phyloP scores from a whole-genome alignment of 1,284 basidiomycete species.

The Irpex rosettiformis region DNA sequence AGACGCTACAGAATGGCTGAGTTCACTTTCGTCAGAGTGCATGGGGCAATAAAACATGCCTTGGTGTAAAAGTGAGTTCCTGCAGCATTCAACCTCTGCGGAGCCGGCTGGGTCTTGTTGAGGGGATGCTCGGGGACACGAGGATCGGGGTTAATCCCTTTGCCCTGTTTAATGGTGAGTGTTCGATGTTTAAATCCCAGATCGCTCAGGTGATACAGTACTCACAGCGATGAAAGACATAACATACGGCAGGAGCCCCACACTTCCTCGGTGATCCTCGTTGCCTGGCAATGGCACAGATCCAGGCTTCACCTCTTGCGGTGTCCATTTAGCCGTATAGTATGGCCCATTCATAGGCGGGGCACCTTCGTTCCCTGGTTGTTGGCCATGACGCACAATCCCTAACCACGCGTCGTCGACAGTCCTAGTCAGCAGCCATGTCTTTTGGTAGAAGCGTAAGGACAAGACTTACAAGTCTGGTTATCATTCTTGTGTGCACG shows the following conservation, averaged over 20 bases:
- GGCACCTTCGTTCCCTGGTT: constrained; percentile 2
- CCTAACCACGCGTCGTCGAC: background rate
- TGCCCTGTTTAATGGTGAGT: constrained; percentile 3
- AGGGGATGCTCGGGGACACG: constrained; percentile 9
- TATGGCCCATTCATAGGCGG: background rate
- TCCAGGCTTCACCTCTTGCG: background rate
- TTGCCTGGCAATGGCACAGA: constrained; percentile 9
- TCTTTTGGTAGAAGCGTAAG: background rate
- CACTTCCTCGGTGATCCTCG: constrained; percentile 11
- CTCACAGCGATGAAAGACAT: constrained; percentile 12
- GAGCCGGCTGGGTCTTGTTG: constrained; percentile 11
- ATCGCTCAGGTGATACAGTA: background rate
- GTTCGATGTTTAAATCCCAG: background rate
- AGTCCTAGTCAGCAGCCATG: background rate
- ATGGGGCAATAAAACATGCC: background rate
- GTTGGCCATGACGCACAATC: constrained; percentile 14
- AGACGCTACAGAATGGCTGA: background rate
- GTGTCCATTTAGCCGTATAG: background rate
- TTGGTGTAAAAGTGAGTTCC: constrained; percentile 14
- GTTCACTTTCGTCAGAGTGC: background rate
- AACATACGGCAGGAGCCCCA: background rate
- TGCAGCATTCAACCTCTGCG: constrained; percentile 10
- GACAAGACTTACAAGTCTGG: constrained; percentile 9
- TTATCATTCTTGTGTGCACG: constrained; percentile 9
- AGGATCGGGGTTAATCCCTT: constrained; percentile 9